These are phyloP conservation scores for Mycosphaerella sp. DNA, from an alignment of 2,329 filamentous ascomycete genomes.

Conservation along the genomic window DNA sequence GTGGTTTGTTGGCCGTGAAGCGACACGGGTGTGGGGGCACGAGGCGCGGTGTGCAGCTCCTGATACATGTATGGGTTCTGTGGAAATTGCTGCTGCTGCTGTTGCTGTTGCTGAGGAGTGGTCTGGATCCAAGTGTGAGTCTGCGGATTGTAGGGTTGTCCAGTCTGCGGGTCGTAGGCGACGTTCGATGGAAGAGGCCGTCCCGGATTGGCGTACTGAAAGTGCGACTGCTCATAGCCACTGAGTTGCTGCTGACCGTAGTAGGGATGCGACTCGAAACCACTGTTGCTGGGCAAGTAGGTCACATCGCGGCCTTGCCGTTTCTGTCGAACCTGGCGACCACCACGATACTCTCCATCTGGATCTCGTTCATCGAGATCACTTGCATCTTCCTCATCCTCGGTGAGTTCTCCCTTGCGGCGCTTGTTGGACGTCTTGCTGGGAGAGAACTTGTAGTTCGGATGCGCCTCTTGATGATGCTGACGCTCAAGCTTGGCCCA, in stretches of 20 bases:
- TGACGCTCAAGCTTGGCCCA: constrained; percentile 73
- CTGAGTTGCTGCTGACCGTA: constrained; percentile 27
- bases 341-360: constrained; percentile 31
- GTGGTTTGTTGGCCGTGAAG: constrained; percentile 21
- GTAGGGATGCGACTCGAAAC: constrained; percentile 31
- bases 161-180: constrained; percentile 25
- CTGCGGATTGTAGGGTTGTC: constrained; percentile 28
- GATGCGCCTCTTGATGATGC: constrained; percentile 80
- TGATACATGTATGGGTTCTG: constrained; percentile 26
- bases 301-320: constrained; percentile 21
- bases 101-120: constrained; percentile 19
- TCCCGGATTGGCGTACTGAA: constrained; percentile 26
- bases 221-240: constrained; percentile 27
- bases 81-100: constrained; percentile 21
- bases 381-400: constrained; percentile 31
- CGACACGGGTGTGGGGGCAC: constrained; percentile 26
- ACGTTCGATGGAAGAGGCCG: constrained; percentile 29
- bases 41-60: constrained; percentile 23
- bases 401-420: constrained; percentile 31
- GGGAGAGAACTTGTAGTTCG: constrained; percentile 89
- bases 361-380: constrained; percentile 32
- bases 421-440: constrained; percentile 59
- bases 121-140: constrained; percentile 26
- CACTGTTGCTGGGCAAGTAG: constrained; percentile 25
- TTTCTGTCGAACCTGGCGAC: constrained; percentile 24